phyloP scores from a whole-genome alignment of 805 yeast genomes.

The Nematodospora valgi region DNA sequence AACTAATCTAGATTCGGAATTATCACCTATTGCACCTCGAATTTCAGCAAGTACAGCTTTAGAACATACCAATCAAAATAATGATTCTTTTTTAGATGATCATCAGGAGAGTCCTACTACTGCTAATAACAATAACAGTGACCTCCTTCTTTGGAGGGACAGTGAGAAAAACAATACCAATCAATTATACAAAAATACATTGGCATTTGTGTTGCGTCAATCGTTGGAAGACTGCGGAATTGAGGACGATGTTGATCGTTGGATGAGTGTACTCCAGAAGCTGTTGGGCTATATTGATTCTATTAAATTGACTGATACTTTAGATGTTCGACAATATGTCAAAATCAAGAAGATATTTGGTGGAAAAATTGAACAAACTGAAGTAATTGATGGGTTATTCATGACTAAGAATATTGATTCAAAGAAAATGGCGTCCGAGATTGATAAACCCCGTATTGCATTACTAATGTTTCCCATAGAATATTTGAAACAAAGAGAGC shows the following conservation, averaged over 20 bases:
- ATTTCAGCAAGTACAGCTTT: conserved; percentile 5
- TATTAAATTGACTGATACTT: conserved; percentile 65
- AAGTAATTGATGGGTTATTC: conserved; percentile 70
- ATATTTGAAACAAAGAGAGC: conserved; percentile 72
- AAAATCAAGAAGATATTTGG: conserved; percentile 85
- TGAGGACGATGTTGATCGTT: conserved; percentile 41
- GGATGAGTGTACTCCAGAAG: conserved; percentile 54
- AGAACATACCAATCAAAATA: background rate
- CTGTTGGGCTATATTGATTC: conserved; percentile 54
- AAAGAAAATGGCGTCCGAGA: conserved; percentile 65
- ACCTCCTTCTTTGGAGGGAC: background rate
- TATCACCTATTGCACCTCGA: conserved; percentile 7
- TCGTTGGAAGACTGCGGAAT: conserved; percentile 60
- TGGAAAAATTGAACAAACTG: conserved; percentile 58
- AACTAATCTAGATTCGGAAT: conserved; percentile 1
- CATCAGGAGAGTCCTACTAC: conserved; percentile 1
- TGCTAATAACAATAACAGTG: background rate
- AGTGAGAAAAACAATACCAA: conserved; percentile 6
- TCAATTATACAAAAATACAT: conserved; percentile 34
- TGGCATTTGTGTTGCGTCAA: conserved; percentile 54
- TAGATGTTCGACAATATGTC: conserved; percentile 85
- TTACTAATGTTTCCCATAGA: conserved; percentile 87
- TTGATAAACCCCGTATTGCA: conserved; percentile 71
- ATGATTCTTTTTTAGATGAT: background rate
- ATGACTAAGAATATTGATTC: conserved; percentile 82